Conservation (phyloP, 2,329 filamentous ascomycete species). For the Trichoderma citrinoviride region DNA sequence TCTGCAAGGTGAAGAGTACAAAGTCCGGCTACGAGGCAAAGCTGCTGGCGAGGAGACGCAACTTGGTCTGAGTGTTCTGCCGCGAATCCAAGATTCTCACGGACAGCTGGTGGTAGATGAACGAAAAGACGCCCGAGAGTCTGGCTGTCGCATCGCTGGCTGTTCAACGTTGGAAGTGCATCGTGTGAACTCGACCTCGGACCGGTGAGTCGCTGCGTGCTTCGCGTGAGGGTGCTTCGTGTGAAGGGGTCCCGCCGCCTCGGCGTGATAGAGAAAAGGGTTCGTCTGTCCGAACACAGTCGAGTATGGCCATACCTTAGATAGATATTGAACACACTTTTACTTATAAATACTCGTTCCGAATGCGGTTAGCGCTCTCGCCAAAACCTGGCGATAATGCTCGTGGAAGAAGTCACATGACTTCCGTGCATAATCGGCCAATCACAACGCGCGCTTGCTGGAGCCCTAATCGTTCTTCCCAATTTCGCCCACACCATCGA, state of each 20-base stretch:
- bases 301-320: not conserved
- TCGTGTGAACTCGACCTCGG: not conserved
- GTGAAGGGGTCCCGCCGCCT: not conserved
- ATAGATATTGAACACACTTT: conserved; percentile 6
- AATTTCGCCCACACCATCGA: conserved; percentile 27
- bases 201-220: not conserved
- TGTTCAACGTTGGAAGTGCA: not conserved
- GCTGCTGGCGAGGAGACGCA: not conserved
- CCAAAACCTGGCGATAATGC: not conserved
- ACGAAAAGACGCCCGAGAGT: not conserved
- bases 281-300: not conserved
- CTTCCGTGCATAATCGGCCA: not conserved
- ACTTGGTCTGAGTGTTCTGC: not conserved
- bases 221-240: too few relatives aligned
- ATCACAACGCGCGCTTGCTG: conserved; percentile 16
- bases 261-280: not conserved
- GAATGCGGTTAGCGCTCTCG: not conserved
- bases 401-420: conserved; percentile 24
- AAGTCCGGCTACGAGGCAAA: not conserved
- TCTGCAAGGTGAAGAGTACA: too few relatives aligned
- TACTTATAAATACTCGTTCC: conserved; percentile 15
- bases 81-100: not conserved
- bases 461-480: conserved; percentile 29
- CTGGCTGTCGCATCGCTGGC: not conserved
- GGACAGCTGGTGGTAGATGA: not conserved